Base-by-base conservation (phyloP, 2,329 filamentous ascomycete species). In the Claviceps maximensis region DNA sequence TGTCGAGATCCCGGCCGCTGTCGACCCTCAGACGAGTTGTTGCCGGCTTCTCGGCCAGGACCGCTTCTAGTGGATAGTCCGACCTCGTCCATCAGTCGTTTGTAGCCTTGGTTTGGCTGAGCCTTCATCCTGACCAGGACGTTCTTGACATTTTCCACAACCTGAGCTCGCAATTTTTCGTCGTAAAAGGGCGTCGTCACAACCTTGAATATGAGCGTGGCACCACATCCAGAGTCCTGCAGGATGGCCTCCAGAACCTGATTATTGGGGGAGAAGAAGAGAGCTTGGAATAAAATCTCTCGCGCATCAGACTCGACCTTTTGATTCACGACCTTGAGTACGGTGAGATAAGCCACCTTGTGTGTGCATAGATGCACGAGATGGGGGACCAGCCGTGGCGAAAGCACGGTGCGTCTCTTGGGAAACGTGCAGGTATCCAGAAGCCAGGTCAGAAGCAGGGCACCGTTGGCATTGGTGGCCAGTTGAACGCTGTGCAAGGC, bases 271-370 rank as follows among this genome's bases (percentile, higher is more conserved):
- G 87, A 89, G 70, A 95, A 95, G 77, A 98, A 97, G 36, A 98
- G 74, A 2, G 91, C 90, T 66, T 89, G 86, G 42, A 97, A 75
- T 41, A 98, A 88, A 48, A 81, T 86, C 63, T 98, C 91, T 13
- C 93, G 82, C 3, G 93, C 93, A 56, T 97, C 91, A 0, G 87
- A 78, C 70, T 98, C 93, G 36, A 90, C 87, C 65, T 95, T 89
- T 69, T 98, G 93, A 67, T 98, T 98, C 69, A 98, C 95, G 50
- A 97, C 89, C 74, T 98, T 98, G 54, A 98, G 76, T 1, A 98
- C 91, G 0, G 93, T 98, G 56, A 97, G 76, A 64, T 97, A 97
- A 0, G 93, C 93, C 53, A 98, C 91, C 75, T 97, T 97, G 76
- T 98, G 93, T 0, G 93, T 97, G 76, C 93, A 97, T 7, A 98